These are phyloP conservation scores for Fusarium illudens DNA, from an alignment of 2,329 filamentous ascomycete species.

Conservation along the genomic window DNA sequence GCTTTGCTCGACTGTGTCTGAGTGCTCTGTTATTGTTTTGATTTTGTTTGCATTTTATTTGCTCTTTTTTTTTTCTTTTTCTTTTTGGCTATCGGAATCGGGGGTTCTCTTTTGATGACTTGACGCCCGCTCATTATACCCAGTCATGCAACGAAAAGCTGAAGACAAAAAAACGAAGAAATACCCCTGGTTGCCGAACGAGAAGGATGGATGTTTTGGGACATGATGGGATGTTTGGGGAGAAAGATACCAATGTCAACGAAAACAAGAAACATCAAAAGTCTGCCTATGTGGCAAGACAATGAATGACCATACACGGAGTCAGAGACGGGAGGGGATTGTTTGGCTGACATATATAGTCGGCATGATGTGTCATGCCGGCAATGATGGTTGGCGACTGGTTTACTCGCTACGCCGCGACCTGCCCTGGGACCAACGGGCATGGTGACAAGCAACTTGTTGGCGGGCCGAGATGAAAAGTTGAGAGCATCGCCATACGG, in stretches of 20 bases:
- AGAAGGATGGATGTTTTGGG: constrained; percentile 37
- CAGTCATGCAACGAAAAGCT: constrained; percentile 45
- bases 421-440: neutral
- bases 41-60: constrained; percentile 24
- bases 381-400: constrained; percentile 16
- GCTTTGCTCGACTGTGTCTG: constrained; percentile 32
- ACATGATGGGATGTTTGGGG: constrained; percentile 36
- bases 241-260: constrained; percentile 41
- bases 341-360: constrained; percentile 22
- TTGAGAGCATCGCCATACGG: constrained; percentile 31
- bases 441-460: neutral
- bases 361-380: constrained; percentile 25
- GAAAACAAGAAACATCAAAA: constrained; percentile 36
- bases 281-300: constrained; percentile 27
- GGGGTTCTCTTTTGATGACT: constrained; percentile 47
- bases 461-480: constrained; percentile 31
- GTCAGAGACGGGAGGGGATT: constrained; percentile 31
- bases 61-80: constrained; percentile 19
- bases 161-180: constrained; percentile 45
- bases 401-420: constrained; percentile 20
- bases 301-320: constrained; percentile 34
- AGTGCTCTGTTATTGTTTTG: constrained; percentile 15
- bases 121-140: constrained; percentile 49
- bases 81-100: constrained; percentile 40
- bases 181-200: constrained; percentile 46